Evolutionary conservation across 495 filamentous ascomycete species (phyloP), one percentile per base, ranked within the genome.

Genomic region (Chaetomium cochliodes): DNA sequence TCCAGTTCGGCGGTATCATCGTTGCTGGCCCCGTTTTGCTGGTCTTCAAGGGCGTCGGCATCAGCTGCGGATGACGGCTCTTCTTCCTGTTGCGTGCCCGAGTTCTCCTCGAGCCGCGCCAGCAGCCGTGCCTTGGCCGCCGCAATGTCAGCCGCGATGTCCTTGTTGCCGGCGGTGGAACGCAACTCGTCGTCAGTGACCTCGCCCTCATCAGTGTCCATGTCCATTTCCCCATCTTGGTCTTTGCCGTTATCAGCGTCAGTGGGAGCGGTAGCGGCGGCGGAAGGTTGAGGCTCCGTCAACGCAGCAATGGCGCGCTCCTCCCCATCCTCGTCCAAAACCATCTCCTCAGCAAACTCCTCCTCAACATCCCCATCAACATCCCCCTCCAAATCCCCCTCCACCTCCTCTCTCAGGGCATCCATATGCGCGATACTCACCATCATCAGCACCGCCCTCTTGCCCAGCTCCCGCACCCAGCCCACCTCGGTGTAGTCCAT

Each of bases 101-200:
- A 65, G 44, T 69, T 41, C 28, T 59, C 72, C 50, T 71, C 74
- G 18, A 87, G 72, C 67, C 74, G 77, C 15, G 79, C 76, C 60
- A 88, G 80, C 8, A 89, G 77, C 33, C 80, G 82, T 25, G 81
- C 77, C 74, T 88, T 87, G 60, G 85, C 87, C 41, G 78, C 80
- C 66, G 84, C 86, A 61, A 90, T 72, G 67, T 80, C 74, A 73
- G 78, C 68, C 69, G 72, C 55, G 12, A 69, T 60, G 63, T 77
- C 74, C 66, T 69, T 51, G 20, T 64, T 61, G 5, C 18, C 59
- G 50, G 67, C 61, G 37, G 62, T 58, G 64, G 73, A 56, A 44
- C 68, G 62, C 58, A 56, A 62, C 61, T 49, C 58, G 49, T 63
- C 71, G 58, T 78, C 77, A 64, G 71, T 71, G 69, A 80, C 72